phyloP scores from a whole-genome alignment of 768 basidiomycete genomes.

The Hericium erinaceus region DNA sequence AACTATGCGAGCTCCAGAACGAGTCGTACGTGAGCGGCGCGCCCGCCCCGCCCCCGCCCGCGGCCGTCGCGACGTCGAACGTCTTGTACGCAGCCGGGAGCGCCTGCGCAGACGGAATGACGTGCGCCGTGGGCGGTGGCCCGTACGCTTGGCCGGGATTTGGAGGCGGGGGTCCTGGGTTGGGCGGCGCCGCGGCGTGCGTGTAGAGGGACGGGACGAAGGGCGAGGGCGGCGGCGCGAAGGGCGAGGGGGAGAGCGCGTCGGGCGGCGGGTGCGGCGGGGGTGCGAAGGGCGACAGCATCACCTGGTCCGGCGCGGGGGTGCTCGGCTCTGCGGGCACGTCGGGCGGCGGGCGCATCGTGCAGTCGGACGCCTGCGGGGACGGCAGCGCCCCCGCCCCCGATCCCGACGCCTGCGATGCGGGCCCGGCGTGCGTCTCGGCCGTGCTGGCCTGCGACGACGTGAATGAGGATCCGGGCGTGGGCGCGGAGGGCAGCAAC shows the following conservation, averaged over 20 bases:
- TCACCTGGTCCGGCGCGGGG: not conserved
- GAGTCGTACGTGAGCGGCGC: constrained; percentile 15
- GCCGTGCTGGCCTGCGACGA: not conserved
- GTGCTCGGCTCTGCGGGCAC: not conserved
- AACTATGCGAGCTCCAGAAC: constrained; percentile 13
- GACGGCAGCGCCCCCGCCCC: not conserved
- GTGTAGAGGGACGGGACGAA: not conserved
- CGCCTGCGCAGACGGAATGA: not conserved
- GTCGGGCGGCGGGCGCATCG: not conserved
- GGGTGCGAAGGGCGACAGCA: not conserved
- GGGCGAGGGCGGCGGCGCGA: not conserved
- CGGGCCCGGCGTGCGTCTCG: not conserved
- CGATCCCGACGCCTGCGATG: not conserved
- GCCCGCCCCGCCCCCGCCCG: not conserved
- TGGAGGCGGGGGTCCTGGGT: not conserved
- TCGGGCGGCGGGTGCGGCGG: not conserved
- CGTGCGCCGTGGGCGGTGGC: not conserved
- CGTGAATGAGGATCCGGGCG: not conserved
- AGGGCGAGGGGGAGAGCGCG: not conserved
- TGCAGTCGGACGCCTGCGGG: not conserved
- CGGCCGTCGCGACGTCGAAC: constrained; percentile 11
- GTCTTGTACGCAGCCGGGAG: constrained; percentile 3
- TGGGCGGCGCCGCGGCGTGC: not conserved
- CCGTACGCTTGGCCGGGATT: not conserved
- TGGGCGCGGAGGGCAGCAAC: not conserved